Percentiles rank a stretch among this genome's conserved stretches.
Evolutionary conservation across 2,329 filamentous ascomycete genomes (phyloP).

Genomic region (Scedosporium minutisporum): DNA sequence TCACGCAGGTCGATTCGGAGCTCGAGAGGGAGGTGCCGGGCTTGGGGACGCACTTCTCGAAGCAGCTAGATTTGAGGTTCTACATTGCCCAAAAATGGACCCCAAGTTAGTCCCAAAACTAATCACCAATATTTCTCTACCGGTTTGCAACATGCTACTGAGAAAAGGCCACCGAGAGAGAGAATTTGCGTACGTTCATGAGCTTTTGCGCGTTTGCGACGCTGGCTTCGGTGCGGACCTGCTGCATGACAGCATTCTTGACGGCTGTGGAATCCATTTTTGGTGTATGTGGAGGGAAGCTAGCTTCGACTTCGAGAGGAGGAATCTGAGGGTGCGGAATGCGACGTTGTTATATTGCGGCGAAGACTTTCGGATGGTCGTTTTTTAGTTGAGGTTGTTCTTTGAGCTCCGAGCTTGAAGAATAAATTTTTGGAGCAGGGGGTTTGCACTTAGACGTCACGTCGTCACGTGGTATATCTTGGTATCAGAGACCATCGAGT

Average conservation of each 20-base stretch:
- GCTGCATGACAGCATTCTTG: constrained; percentile 55
- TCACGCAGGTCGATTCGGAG: constrained; percentile 62
- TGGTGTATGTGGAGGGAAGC: neutral
- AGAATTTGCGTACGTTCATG: constrained; percentile 48
- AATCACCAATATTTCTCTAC: no score
- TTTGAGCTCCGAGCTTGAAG: neutral
- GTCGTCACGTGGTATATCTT: no score
- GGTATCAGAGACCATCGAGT: no score
- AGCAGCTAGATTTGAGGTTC: constrained; percentile 78
- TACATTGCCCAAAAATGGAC: constrained; percentile 19
- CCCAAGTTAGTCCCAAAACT: neutral
- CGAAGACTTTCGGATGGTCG: no score
- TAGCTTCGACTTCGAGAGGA: neutral
- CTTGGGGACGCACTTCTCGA: constrained; percentile 65
- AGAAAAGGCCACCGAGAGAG: neutral
- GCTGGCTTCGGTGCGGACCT: constrained; percentile 53
- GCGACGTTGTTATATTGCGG: neutral
- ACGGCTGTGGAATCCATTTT: constrained; percentile 48
- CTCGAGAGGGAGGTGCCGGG: constrained; percentile 57
- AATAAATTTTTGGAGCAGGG: neutral
- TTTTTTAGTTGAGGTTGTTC: no score
- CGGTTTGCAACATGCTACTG: neutral
- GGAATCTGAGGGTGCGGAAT: neutral
- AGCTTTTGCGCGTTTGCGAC: constrained; percentile 59
- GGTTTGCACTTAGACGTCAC: no score